A percentile compares a stretch with the other conserved stretches of the same genome.
Evolutionary conservation across 1,139 yeast genomes (phyloP).

Genomic region (Geotrichum europaeum): DNA sequence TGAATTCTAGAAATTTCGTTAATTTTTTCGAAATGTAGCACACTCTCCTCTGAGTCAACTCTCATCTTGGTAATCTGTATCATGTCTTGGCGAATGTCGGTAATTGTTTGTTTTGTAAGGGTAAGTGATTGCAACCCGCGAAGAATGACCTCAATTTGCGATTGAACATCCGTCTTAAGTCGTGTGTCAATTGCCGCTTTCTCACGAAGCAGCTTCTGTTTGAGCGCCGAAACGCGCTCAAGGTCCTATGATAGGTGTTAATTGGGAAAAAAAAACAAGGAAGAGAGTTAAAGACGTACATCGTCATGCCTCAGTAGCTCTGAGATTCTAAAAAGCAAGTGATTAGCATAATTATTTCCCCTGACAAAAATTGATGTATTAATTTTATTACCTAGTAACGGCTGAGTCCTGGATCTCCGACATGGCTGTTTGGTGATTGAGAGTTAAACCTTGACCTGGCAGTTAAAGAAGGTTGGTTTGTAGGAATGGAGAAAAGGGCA

Average conservation of each 20-base stretch:
- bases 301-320: conserved; percentile 29
- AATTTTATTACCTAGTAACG: conserved; percentile 9
- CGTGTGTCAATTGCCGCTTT: conserved; percentile 69
- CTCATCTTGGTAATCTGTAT: conserved; percentile 28
- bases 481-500: neutral
- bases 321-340: conserved; percentile 20
- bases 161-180: conserved; percentile 55
- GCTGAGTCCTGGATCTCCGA: conserved; percentile 9
- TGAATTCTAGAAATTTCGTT: conserved; percentile 59
- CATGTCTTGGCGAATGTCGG: conserved; percentile 30
- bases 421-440: neutral
- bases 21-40: conserved; percentile 51
- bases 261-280: neutral
- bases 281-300: conserved; percentile 18
- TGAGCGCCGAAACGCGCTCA: conserved; percentile 48
- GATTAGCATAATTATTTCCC: neutral
- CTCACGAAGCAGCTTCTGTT: conserved; percentile 60
- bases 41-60: conserved; percentile 31
- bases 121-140: conserved; percentile 33
- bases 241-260: conserved; percentile 38
- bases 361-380: neutral
- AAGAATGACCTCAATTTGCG: conserved; percentile 51
- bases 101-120: conserved; percentile 30
- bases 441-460: neutral
- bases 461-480: neutral